Percentiles rank a stretch among this genome's conserved stretches.
These are phyloP conservation scores for Moelleriella libera DNA, from an alignment of 2,329 filamentous ascomycete genomes.

Conservation along the genomic window DNA sequence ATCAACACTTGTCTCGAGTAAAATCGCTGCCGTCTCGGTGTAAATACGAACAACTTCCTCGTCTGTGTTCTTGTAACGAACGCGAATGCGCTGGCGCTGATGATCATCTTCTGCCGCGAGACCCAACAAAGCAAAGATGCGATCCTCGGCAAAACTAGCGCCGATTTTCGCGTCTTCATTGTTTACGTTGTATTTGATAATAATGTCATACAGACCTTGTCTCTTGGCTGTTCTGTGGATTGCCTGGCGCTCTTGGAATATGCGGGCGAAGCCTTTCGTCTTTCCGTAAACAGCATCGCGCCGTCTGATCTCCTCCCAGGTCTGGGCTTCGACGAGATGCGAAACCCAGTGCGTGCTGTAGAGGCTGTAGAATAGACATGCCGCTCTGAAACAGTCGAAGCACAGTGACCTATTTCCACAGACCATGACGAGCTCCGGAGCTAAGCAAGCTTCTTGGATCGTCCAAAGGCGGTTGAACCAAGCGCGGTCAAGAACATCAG, in stretches of 20 bases:
- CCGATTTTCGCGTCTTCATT: constrained; percentile 9
- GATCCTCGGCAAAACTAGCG: constrained; percentile 13
- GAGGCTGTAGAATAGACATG: constrained; percentile 14
- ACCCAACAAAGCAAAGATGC: constrained; percentile 17
- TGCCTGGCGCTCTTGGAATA: constrained; percentile 15
- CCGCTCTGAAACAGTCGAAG: constrained; percentile 12
- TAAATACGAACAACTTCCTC: constrained; percentile 5
- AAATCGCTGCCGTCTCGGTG: constrained; percentile 8
- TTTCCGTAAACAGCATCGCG: constrained; percentile 11
- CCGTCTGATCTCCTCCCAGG: constrained; percentile 5
- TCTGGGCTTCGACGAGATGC: constrained; percentile 1
- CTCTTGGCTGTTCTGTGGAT: constrained; percentile 10
- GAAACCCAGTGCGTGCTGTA: constrained; percentile 15
- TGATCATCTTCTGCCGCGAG: constrained; percentile 11
- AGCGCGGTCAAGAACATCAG: constrained; percentile 12
- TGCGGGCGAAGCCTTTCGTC: constrained; percentile 8
- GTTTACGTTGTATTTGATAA: constrained; percentile 17
- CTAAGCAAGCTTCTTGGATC: constrained; percentile 18
- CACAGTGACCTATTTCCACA: constrained; percentile 13
- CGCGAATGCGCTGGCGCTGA: constrained; percentile 3
- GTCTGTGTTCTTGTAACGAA: constrained; percentile 5
- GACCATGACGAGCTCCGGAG: constrained; percentile 9
- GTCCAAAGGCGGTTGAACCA: constrained; percentile 21
- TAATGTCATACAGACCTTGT: constrained; percentile 11
- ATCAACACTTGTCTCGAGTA: constrained; percentile 12